A percentile compares a stretch with the other conserved stretches of the same genome.
Conservation (phyloP, 2,329 filamentous ascomycete species). For the Phoma sp. region DNA sequence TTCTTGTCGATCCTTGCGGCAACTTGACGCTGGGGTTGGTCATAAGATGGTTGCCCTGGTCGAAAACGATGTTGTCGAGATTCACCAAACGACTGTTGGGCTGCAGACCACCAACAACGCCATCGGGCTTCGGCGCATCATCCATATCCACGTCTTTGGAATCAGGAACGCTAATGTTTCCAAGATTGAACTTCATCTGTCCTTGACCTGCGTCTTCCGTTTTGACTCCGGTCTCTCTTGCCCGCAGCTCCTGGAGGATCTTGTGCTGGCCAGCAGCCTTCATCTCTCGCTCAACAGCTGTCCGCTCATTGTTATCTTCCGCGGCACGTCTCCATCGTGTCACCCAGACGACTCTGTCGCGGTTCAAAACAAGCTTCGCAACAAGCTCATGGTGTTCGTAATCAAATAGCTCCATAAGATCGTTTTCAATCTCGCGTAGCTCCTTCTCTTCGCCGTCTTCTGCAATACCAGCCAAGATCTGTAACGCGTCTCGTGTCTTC, state of each 20-base stretch:
- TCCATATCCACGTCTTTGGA: conserved; percentile 57
- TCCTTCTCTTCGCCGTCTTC: conserved; percentile 82
- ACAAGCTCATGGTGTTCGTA: conserved; percentile 96
- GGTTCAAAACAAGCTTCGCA: conserved; percentile 86
- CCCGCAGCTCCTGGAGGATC: conserved; percentile 87
- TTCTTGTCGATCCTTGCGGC: conserved; percentile 92
- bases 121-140: conserved; percentile 48
- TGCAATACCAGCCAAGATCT: conserved; percentile 77
- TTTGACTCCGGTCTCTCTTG: conserved; percentile 67
- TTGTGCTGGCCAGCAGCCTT: conserved; percentile 81
- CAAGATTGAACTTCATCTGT: conserved; percentile 82
- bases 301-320: conserved; percentile 73
- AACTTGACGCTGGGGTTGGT: conserved; percentile 96
- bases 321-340: conserved; percentile 85
- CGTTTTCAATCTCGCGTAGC: conserved; percentile 93
- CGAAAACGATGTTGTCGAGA: conserved; percentile 93
- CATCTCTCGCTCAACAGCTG: conserved; percentile 87
- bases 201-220: conserved; percentile 64
- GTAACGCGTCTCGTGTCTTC: conserved; percentile 84
- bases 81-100: conserved; percentile 90
- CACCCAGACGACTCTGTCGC: conserved; percentile 94
- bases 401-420: conserved; percentile 97
- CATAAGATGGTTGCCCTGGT: conserved; percentile 98
- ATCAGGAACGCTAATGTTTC: conserved; percentile 83
- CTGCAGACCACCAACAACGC: conserved; percentile 79